phyloP scores from a whole-genome alignment of 805 yeast genomes.

The Lipomyces yamanashiensis region DNA sequence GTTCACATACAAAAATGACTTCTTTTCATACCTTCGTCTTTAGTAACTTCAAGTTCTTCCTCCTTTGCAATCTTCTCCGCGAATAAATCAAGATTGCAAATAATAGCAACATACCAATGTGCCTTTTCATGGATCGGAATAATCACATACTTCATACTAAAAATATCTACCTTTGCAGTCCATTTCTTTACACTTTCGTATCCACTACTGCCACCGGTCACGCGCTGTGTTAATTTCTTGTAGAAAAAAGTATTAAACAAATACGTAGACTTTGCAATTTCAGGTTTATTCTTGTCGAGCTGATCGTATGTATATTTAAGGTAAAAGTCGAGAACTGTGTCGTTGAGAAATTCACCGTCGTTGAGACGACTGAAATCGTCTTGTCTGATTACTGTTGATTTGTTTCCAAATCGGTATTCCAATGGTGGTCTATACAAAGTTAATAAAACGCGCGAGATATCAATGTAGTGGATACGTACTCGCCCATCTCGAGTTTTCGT shows the following conservation, averaged over 20 bases:
- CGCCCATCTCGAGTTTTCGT: conserved; percentile 23
- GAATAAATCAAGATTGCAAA: conserved; percentile 54
- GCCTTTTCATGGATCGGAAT: conserved; percentile 78
- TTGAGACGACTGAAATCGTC: conserved; percentile 79
- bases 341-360: conserved; percentile 87
- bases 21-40: background rate
- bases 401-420: conserved; percentile 54
- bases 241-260: conserved; percentile 85
- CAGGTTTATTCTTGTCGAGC: conserved; percentile 43
- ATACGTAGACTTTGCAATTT: conserved; percentile 50
- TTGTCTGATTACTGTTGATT: conserved; percentile 61
- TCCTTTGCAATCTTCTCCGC: background rate
- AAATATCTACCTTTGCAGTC: conserved; percentile 71
- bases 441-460: background rate
- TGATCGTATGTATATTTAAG: conserved; percentile 47
- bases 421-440: conserved; percentile 21
- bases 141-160: conserved; percentile 62
- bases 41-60: background rate
- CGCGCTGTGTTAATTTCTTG: conserved; percentile 54
- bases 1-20: background rate
- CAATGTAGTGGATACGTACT: conserved; percentile 1
- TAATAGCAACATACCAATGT: conserved; percentile 88
- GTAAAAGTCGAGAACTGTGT: conserved; percentile 83
- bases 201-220: conserved; percentile 43
- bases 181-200: conserved; percentile 74